Evolutionary conservation across 345 rosid species (phyloP).

Genomic region (Salix viminalis): DNA sequence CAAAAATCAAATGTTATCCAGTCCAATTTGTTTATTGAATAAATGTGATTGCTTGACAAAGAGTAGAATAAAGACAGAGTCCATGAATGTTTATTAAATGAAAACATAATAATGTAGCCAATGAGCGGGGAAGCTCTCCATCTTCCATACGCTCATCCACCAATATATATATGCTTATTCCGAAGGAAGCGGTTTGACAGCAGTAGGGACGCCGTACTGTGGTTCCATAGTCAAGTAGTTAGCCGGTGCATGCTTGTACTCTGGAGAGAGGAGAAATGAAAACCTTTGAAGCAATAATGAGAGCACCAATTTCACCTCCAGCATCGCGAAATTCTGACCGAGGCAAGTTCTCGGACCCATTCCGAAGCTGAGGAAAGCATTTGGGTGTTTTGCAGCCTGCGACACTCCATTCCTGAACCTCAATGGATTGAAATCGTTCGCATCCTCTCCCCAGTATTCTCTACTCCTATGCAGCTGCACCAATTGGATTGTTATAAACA

Average conservation of each 20-base stretch:
- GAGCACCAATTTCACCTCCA: conserved; percentile 53
- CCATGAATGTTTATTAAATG: too few species aligned
- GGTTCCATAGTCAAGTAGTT: conserved; percentile 37
- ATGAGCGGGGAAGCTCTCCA: too few species aligned
- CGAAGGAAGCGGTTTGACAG: conserved; percentile 28
- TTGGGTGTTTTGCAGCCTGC: conserved; percentile 44
- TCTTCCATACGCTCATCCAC: too few species aligned
- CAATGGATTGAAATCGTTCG: conserved; percentile 48
- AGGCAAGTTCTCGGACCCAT: conserved; percentile 58
- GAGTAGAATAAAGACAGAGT: too few species aligned
- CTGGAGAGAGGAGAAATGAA: conserved; percentile 48
- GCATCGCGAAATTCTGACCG: conserved; percentile 58
- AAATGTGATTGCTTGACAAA: too few species aligned
- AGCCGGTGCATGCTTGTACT: conserved; percentile 44
- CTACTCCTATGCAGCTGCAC: conserved; percentile 39
- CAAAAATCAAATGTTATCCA: too few species aligned
- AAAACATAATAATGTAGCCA: too few species aligned
- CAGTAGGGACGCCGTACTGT: conserved; percentile 42
- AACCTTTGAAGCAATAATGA: conserved; percentile 47
- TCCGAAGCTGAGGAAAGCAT: conserved; percentile 42
- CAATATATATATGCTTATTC: too few species aligned
- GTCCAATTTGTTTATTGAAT: too few species aligned
- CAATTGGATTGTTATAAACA: conserved; percentile 17
- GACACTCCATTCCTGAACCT: conserved; percentile 44
- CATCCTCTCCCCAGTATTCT: conserved; percentile 59